Conservation (phyloP, 192 early-diverging fungal species). For the Irineochytrium annulatum region DNA sequence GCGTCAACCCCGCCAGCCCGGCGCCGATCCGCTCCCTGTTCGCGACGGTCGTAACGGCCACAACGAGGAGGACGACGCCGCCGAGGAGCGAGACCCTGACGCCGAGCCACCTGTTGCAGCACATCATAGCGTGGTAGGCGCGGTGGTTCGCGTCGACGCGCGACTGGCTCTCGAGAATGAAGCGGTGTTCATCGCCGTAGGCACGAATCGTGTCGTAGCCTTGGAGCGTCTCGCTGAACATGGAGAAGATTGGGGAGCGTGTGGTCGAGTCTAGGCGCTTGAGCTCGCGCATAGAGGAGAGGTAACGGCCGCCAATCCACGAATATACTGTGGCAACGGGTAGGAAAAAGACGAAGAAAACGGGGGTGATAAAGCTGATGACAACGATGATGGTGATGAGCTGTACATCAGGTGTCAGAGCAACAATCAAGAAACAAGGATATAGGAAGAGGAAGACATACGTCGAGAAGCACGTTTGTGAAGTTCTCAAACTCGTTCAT, state of each 20-base stretch:
- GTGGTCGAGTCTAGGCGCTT: slow-evolving; percentile 82
- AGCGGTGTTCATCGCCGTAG: slow-evolving; percentile 55
- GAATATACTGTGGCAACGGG: slow-evolving; percentile 57
- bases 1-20: slow-evolving; percentile 75
- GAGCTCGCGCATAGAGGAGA: slow-evolving; percentile 76
- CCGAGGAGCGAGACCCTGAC: slow-evolving; percentile 61
- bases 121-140: slow-evolving; percentile 76
- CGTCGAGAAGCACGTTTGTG: slow-evolving; percentile 14
- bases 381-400: slow-evolving; percentile 23
- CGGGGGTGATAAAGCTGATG: slow-evolving; percentile 55
- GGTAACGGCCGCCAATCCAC: slow-evolving; percentile 65
- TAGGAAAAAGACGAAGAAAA: slow-evolving; percentile 62
- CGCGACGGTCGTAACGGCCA: slow-evolving; percentile 63
- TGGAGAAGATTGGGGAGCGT: slow-evolving; percentile 70
- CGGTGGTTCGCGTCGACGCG: slow-evolving; percentile 64
- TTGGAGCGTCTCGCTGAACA: slow-evolving; percentile 70
- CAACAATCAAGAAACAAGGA: not conserved
- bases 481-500: slow-evolving; percentile 14
- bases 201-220: slow-evolving; percentile 49
- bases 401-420: slow-evolving; percentile 34
- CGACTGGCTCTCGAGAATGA: slow-evolving; percentile 47
- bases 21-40: slow-evolving; percentile 45
- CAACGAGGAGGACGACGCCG: slow-evolving; percentile 45
- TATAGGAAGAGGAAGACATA: no score
- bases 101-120: slow-evolving; percentile 54